These are phyloP conservation scores for Inga oerstediana DNA, from an alignment of 306 rosid genomes.

Conservation along the genomic window DNA sequence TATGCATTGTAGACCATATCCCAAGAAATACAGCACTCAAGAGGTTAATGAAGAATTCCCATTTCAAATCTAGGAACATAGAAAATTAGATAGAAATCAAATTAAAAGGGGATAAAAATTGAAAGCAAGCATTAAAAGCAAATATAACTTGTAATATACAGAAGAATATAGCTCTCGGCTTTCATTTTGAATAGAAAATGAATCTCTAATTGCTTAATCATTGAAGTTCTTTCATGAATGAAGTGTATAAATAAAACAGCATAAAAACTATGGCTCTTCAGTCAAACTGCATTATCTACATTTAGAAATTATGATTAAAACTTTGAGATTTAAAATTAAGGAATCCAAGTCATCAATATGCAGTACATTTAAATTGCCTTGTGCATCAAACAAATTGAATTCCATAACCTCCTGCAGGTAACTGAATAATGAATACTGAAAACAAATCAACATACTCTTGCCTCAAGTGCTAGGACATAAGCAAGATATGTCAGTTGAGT, in stretches of 20 bases:
- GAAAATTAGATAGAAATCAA: background rate
- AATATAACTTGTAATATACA: background rate
- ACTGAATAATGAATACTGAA: background rate
- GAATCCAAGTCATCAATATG: background rate
- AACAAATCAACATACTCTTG: background rate
- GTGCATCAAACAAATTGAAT: conserved; percentile 15
- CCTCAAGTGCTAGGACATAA: background rate
- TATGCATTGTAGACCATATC: background rate
- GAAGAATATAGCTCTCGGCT: background rate
- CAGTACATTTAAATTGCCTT: background rate
- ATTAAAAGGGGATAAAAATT: background rate
- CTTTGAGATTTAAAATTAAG: background rate
- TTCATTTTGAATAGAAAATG: background rate
- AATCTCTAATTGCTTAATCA: background rate
- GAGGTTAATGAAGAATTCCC: background rate
- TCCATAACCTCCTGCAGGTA: background rate
- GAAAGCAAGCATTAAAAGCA: background rate
- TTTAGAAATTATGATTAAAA: background rate
- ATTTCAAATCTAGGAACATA: background rate
- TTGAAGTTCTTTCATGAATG: background rate
- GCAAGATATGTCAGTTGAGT: conserved; percentile 5
- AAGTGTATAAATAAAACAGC: background rate
- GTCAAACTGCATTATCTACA: background rate
- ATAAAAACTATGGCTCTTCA: background rate
- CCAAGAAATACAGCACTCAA: background rate